Conservation (phyloP, 805 yeast species). For the Henningerozyma blattae region DNA sequence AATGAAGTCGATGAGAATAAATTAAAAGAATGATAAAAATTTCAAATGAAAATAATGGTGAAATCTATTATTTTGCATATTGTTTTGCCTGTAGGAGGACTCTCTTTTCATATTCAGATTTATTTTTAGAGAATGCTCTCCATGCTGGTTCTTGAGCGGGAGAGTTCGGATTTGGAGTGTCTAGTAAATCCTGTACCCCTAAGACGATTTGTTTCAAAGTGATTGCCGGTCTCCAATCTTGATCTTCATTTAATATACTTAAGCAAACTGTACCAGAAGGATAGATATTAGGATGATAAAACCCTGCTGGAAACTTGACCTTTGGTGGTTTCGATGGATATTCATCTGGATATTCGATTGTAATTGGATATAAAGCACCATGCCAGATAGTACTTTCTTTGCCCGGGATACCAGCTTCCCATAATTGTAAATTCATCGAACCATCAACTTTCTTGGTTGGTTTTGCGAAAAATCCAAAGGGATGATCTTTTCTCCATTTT, state of each 20-base stretch:
- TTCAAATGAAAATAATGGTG: too few relatives aligned
- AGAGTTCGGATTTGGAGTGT: conserved; percentile 84
- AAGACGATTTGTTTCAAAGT: conserved; percentile 78
- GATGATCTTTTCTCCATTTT: conserved; percentile 97
- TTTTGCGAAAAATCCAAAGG: conserved; percentile 92
- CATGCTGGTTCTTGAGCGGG: conserved; percentile 98
- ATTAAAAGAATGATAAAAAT: neutral
- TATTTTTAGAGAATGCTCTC: conserved; percentile 68
- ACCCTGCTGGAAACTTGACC: conserved; percentile 76
- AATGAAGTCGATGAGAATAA: too few relatives aligned
- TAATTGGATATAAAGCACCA: conserved; percentile 78
- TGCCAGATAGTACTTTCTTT: conserved; percentile 79
- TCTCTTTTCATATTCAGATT: conserved; percentile 55
- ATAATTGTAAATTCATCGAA: conserved; percentile 64
- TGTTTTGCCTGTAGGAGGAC: conserved; percentile 72
- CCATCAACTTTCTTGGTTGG: conserved; percentile 79
- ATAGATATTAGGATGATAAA: conserved; percentile 94
- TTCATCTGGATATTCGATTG: conserved; percentile 75
- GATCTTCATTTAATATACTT: conserved; percentile 84
- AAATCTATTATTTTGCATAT: conserved; percentile 45
- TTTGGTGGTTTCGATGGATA: conserved; percentile 97
- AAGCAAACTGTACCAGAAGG: conserved; percentile 96
- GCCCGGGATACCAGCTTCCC: conserved; percentile 97
- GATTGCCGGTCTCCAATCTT: conserved; percentile 97
- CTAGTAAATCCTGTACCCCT: conserved; percentile 86